Conservation (phyloP, 2,329 filamentous ascomycete species). For the Monosporascus sp. region DNA sequence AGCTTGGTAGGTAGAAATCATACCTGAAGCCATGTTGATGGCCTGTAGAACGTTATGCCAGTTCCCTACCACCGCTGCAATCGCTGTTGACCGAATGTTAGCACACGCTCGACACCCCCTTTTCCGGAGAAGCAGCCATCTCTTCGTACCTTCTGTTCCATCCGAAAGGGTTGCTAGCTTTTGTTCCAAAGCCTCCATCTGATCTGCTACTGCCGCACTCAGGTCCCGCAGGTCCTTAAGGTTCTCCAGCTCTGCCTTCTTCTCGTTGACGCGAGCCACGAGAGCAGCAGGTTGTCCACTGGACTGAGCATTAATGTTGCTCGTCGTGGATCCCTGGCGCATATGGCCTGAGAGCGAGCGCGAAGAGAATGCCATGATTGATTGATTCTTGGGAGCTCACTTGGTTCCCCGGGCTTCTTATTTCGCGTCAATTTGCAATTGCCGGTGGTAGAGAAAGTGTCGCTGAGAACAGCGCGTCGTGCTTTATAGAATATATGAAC, state of each 20-base stretch:
- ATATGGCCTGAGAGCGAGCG: slow-evolving; percentile 60
- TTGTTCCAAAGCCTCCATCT: slow-evolving; percentile 77
- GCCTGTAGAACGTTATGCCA: slow-evolving; percentile 83
- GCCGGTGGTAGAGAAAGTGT: too few relatives aligned
- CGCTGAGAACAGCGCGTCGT: too few relatives aligned
- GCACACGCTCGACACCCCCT: not conserved
- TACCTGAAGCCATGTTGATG: slow-evolving; percentile 83
- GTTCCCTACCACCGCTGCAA: slow-evolving; percentile 78
- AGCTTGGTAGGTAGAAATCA: slow-evolving; percentile 19
- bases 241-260: slow-evolving; percentile 76
- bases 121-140: not conserved
- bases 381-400: too few relatives aligned
- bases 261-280: slow-evolving; percentile 74
- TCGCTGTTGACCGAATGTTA: slow-evolving; percentile 46
- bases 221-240: slow-evolving; percentile 73
- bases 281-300: slow-evolving; percentile 63
- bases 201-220: slow-evolving; percentile 69
- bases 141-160: slow-evolving; percentile 66
- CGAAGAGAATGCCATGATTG: slow-evolving; percentile 51
- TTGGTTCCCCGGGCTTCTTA: not conserved
- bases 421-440: too few relatives aligned
- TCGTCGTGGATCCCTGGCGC: slow-evolving; percentile 53
- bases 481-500: too few relatives aligned
- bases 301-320: slow-evolving; percentile 35
- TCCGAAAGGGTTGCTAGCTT: slow-evolving; percentile 73